Base-by-base conservation (phyloP, 1,284 basidiomycete species). In the Microbotryomycetes sp. region DNA sequence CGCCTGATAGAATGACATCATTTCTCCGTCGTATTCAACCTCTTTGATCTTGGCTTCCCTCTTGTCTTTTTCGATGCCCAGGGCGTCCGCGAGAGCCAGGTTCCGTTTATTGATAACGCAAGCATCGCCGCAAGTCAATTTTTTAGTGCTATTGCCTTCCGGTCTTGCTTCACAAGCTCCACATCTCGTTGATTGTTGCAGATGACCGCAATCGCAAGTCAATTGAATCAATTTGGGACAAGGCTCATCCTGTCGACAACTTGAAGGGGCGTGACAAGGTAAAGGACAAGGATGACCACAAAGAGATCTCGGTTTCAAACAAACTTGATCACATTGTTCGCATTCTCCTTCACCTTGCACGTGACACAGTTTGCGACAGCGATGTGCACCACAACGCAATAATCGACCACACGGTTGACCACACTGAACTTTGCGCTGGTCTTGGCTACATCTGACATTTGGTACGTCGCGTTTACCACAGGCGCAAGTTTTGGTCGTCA, bases 31-130 rank as follows among this genome's bases (percentile, higher is more conserved):
- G 52, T 64, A 63, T 28, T 58, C 58, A 47, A 66, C 67, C 54
- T 68, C 64, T 25, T 56, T 52, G n/a, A 54, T 42, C 58, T 64
- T 66, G 26, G 54, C 36, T 45, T 66, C 64, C 48, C 56, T 62
- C 36, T 50, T 50, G 49, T 23, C 59, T 59, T 83, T 72, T 65
- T 74, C 76, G 71, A 96, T 92, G 0, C 90, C 90, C 6, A 97
- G 77, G 0, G 92, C 92, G 49, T 92, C 89, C 1, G 92, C 92
- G 7, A 97, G 77, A 31, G 84, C 79, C 0, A 86, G 87, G 70
- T 93, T 94, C 9, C 92, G 82, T 74, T 92, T 88, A 51, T 86
- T 87, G 31, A 89, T 79, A 25, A 79, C 79, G 70, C 92, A 94
- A 60, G 65, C 58, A 26, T 82, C 84, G 36, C 84, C 84, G 71